A percentile compares a stretch with the other conserved stretches of the same genome.
phyloP scores from a whole-genome alignment of 1,284 basidiomycete genomes.

The Apiotrichum laibachii region DNA sequence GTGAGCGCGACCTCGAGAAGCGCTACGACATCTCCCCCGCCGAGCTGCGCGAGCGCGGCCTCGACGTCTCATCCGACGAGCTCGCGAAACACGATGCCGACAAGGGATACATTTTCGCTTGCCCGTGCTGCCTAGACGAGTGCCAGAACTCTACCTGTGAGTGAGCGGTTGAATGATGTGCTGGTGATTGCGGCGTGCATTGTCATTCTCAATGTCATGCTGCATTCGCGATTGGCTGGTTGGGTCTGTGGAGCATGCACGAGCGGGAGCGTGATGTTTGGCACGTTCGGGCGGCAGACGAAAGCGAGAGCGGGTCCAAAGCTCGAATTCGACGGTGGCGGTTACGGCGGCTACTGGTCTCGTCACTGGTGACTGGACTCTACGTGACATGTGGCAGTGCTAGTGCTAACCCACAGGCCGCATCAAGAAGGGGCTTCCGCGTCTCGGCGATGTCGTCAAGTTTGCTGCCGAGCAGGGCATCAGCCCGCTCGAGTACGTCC shows the following conservation, averaged over 20 bases:
- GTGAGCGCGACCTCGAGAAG: slow-evolving; percentile 29
- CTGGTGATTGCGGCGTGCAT: neutral
- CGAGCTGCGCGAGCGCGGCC: slow-evolving; percentile 7
- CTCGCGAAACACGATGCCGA: slow-evolving; percentile 14
- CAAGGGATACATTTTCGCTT: slow-evolving; percentile 24
- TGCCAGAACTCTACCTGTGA: slow-evolving; percentile 38
- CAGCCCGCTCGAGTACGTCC: slow-evolving; percentile 13
- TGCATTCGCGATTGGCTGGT: too few species aligned
- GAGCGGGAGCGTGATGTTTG: too few species aligned
- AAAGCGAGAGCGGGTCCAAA: too few species aligned
- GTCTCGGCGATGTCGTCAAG: slow-evolving; percentile 27
- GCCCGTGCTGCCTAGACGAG: slow-evolving; percentile 34
- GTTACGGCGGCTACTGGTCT: too few species aligned
- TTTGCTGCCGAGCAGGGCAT: slow-evolving; percentile 14
- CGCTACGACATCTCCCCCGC: slow-evolving; percentile 26
- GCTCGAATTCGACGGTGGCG: too few species aligned
- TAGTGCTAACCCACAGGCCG: slow-evolving; percentile 24
- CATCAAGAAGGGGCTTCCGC: slow-evolving; percentile 33
- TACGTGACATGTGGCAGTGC: neutral
- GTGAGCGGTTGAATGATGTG: slow-evolving; percentile 8
- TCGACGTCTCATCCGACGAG: slow-evolving; percentile 5
- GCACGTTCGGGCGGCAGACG: too few species aligned
- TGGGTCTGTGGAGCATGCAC: too few species aligned
- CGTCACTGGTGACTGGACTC: neutral
- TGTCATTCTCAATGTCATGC: neutral